These are phyloP conservation scores for Paramyrothecium roridum DNA, from an alignment of 2,329 filamentous ascomycete species.

Conservation along the genomic window DNA sequence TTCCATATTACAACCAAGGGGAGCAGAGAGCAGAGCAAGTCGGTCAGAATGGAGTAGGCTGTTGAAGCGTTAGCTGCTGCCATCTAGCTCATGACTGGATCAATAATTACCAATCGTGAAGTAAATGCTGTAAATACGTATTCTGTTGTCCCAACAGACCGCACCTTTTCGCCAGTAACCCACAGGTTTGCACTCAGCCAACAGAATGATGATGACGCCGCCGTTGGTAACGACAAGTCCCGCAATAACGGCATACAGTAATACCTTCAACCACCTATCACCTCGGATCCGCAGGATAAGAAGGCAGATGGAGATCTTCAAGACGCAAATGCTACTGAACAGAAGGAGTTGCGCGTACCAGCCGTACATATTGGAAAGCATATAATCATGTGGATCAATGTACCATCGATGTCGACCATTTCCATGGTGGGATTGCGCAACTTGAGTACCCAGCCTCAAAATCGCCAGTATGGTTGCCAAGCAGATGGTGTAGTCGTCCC, in stretches of 20 bases:
- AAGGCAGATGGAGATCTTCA: slow-evolving; percentile 39
- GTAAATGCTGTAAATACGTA: slow-evolving; percentile 30
- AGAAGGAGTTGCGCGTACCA: slow-evolving; percentile 38
- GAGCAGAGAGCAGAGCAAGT: slow-evolving; percentile 12
- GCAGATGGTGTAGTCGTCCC: slow-evolving; percentile 35
- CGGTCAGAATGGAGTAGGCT: neutral
- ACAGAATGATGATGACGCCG: slow-evolving; percentile 25
- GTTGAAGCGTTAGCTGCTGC: neutral
- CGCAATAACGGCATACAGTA: slow-evolving; percentile 26
- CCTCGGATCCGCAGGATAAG: slow-evolving; percentile 38
- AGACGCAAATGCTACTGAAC: slow-evolving; percentile 33
- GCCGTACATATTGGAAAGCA: slow-evolving; percentile 31
- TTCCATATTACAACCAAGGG: slow-evolving; percentile 29
- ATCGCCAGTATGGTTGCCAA: slow-evolving; percentile 23
- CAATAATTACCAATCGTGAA: slow-evolving; percentile 19
- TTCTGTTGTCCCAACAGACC: slow-evolving; percentile 24
- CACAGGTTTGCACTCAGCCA: slow-evolving; percentile 27
- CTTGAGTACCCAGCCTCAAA: slow-evolving; percentile 26
- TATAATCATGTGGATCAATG: slow-evolving; percentile 24
- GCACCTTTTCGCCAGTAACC: slow-evolving; percentile 27
- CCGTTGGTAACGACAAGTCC: slow-evolving; percentile 27
- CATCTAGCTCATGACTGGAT: neutral
- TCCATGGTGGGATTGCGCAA: slow-evolving; percentile 26
- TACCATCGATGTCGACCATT: slow-evolving; percentile 36
- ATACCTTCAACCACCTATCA: slow-evolving; percentile 21